Evolutionary conservation across 345 rosid genomes (phyloP).

Genomic region (Brassica carinata): DNA sequence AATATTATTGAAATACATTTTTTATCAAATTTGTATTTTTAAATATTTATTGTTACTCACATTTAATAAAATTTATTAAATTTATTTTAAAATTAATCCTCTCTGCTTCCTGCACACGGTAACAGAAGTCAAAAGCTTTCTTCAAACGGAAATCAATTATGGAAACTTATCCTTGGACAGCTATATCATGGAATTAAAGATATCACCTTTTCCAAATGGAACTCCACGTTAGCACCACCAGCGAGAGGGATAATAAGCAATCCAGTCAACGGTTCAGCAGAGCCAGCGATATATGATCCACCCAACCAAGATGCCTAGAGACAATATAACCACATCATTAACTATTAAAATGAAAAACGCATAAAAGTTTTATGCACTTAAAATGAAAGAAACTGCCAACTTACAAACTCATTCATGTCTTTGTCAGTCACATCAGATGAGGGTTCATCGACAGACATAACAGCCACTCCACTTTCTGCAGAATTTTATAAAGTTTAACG

Average conservation of each 20-base stretch:
- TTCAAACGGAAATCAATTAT: conserved; percentile 10
- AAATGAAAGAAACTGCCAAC: conserved; percentile 33
- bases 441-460: conserved; percentile 58
- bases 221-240: conserved; percentile 46
- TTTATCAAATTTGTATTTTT: too few species aligned
- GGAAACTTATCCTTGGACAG: background rate
- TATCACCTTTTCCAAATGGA: conserved; percentile 76
- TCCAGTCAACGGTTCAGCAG: conserved; percentile 52
- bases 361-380: conserved; percentile 1
- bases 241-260: conserved; percentile 58
- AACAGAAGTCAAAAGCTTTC: conserved; percentile 19
- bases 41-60: too few species aligned
- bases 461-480: conserved; percentile 70
- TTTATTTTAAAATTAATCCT: too few species aligned
- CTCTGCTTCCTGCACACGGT: conserved; percentile 68
- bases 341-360: conserved; percentile 3
- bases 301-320: conserved; percentile 84
- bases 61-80: too few species aligned
- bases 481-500: conserved; percentile 14
- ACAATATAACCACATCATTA: conserved; percentile 19
- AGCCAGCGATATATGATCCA: conserved; percentile 67
- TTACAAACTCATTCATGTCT: conserved; percentile 73
- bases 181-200: background rate
- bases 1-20: too few species aligned
- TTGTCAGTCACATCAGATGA: conserved; percentile 49